phyloP scores from a whole-genome alignment of 306 rosid genomes.

The Quillaja saponaria region DNA sequence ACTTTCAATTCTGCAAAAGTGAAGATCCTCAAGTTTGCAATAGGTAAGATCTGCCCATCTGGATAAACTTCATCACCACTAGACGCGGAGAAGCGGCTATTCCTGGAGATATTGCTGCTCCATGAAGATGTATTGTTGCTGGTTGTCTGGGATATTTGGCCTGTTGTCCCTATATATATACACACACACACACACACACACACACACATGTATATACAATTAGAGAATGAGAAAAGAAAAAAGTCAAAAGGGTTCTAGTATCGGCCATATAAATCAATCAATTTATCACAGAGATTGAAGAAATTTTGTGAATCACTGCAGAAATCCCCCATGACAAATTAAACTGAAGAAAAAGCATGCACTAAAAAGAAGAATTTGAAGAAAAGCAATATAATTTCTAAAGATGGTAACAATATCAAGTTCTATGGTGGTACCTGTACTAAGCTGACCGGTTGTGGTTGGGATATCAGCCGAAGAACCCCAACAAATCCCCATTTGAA shows the following conservation, averaged over 20 bases:
- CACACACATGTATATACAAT: too few relatives aligned
- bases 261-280: conserved; percentile 5
- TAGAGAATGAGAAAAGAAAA: background rate
- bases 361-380: conserved; percentile 9
- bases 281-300: background rate
- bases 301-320: background rate
- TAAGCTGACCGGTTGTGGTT: conserved; percentile 51
- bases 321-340: background rate
- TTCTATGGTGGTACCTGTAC: conserved; percentile 37
- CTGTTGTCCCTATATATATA: background rate
- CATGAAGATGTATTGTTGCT: conserved; percentile 56
- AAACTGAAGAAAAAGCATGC: conserved; percentile 1
- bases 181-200: too few relatives aligned
- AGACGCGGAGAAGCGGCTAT: conserved; percentile 62
- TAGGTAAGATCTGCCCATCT: conserved; percentile 69
- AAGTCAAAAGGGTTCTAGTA: background rate
- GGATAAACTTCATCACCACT: conserved; percentile 51
- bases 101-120: conserved; percentile 45
- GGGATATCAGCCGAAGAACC: conserved; percentile 43
- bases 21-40: conserved; percentile 68
- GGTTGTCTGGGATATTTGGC: conserved; percentile 52
- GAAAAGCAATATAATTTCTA: conserved; percentile 1
- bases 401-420: background rate
- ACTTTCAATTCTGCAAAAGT: conserved; percentile 65
- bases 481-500: conserved; percentile 86